Evolutionary conservation across 768 basidiomycete species (phyloP).

Genomic region (Suillus discolor): DNA sequence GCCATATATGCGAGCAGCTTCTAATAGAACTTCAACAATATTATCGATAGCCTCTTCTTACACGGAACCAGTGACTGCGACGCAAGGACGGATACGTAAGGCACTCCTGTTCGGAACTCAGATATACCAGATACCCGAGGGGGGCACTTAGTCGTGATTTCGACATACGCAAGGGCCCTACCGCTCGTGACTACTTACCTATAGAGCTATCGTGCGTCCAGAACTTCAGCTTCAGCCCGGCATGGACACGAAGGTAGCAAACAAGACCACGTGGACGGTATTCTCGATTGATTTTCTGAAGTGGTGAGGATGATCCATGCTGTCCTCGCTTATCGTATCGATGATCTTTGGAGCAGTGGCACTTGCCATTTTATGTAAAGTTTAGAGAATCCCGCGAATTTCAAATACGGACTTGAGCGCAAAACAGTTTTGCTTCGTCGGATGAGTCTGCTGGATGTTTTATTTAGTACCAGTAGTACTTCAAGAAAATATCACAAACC

Average conservation of each 20-base stretch:
- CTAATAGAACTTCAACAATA: neutral
- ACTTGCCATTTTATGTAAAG: neutral
- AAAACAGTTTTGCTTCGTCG: neutral
- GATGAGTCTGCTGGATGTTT: neutral
- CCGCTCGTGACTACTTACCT: neutral
- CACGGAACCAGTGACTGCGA: neutral
- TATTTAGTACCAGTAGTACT: neutral
- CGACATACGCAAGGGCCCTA: neutral
- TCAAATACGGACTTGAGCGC: neutral
- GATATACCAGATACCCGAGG: neutral
- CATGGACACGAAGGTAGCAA: neutral
- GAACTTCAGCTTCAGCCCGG: neutral
- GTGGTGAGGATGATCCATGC: neutral
- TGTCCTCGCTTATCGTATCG: neutral
- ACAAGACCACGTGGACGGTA: neutral
- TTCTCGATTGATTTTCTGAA: neutral
- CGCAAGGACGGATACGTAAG: neutral
- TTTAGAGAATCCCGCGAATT: neutral
- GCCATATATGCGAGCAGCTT: slow-evolving; percentile 2
- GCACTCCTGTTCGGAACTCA: neutral
- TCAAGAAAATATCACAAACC: neutral
- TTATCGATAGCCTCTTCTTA: neutral
- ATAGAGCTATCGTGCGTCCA: neutral
- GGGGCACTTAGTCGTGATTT: neutral
- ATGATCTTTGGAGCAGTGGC: neutral